A percentile compares a stretch with the other conserved stretches of the same genome.
Evolutionary conservation across 1,284 basidiomycete species (phyloP).

Genomic region (Papiliotrema laurentii): DNA sequence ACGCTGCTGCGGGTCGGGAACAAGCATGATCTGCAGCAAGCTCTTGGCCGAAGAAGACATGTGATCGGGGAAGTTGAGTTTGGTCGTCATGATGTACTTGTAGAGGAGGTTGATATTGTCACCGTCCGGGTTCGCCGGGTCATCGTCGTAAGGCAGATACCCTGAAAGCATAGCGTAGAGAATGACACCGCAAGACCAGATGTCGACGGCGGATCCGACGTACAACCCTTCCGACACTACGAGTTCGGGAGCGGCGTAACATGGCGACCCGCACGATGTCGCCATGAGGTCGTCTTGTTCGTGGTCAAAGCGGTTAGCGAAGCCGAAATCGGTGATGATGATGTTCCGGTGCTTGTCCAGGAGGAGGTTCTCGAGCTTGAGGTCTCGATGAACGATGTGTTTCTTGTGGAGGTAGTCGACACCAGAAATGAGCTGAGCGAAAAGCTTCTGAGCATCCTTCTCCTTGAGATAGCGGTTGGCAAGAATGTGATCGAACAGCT

Average conservation of each 20-base stretch:
- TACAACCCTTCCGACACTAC: slow-evolving; percentile 97
- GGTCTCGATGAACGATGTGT: slow-evolving; percentile 98
- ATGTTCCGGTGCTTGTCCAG: slow-evolving; percentile 97
- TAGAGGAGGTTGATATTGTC: slow-evolving; percentile 99
- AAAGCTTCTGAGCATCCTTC: slow-evolving; percentile 90
- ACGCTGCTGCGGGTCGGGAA: slow-evolving; percentile 70
- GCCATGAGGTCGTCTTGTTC: slow-evolving; percentile 94
- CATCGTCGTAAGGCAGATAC: slow-evolving; percentile 99
- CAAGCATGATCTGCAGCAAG: slow-evolving; percentile 75
- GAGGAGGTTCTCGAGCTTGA: slow-evolving; percentile 97
- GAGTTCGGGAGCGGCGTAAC: slow-evolving; percentile 98
- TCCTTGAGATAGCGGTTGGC: slow-evolving; percentile 96
- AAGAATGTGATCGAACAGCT: slow-evolving; percentile 98
- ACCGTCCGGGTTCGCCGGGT: slow-evolving; percentile 96
- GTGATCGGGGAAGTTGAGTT: slow-evolving; percentile 90
- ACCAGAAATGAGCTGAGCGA: slow-evolving; percentile 96
- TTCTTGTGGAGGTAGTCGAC: slow-evolving; percentile 99
- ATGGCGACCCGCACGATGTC: slow-evolving; percentile 94
- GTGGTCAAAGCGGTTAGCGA: slow-evolving; percentile 95
- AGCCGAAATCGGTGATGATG: slow-evolving; percentile 99
- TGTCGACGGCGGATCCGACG: slow-evolving; percentile 97
- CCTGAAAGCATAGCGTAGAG: slow-evolving; percentile 99
- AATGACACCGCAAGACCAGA: slow-evolving; percentile 99
- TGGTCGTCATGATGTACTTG: slow-evolving; percentile 97
- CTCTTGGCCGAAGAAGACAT: slow-evolving; percentile 73